phyloP scores from a whole-genome alignment of 2,329 filamentous ascomycete genomes.

The Penicillium sp. region DNA sequence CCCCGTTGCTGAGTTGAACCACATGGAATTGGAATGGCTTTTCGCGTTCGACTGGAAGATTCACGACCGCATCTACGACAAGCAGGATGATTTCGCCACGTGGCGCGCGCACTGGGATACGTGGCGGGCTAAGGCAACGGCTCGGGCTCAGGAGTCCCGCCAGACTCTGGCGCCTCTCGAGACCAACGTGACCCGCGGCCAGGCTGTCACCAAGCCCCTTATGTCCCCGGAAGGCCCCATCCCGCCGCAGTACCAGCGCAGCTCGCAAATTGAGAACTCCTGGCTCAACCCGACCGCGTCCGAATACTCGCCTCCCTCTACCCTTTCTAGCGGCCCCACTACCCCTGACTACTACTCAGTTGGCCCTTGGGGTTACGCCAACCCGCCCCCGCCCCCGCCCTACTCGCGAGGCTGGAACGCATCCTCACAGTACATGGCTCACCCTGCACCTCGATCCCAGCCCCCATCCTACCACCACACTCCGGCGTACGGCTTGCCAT shows the following conservation, averaged over 20 bases:
- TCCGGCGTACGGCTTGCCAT: constrained; percentile 49
- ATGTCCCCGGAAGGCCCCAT: constrained; percentile 51
- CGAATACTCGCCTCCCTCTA: constrained; percentile 54
- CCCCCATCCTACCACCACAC: constrained; percentile 50
- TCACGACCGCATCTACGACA: constrained; percentile 78
- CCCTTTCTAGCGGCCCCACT: constrained; percentile 49
- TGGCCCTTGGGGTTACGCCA: constrained; percentile 45
- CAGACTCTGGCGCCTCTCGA: constrained; percentile 62
- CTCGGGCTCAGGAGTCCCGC: constrained; percentile 48
- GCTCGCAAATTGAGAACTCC: constrained; percentile 50
- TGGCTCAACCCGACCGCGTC: constrained; percentile 51
- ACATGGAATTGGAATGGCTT: constrained; percentile 85
- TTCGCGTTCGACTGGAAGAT: constrained; percentile 78
- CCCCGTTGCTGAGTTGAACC: constrained; percentile 77
- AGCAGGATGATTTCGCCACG: constrained; percentile 65
- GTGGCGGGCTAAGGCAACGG: constrained; percentile 55
- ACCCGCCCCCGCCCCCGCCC: constrained; percentile 42
- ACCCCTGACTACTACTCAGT: constrained; percentile 50
- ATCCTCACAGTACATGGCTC: constrained; percentile 38
- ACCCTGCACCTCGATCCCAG: constrained; percentile 42
- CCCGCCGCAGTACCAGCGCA: constrained; percentile 52
- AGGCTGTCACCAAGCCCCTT: constrained; percentile 49
- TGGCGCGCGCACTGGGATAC: constrained; percentile 68
- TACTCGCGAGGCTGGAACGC: constrained; percentile 44
- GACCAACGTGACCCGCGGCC: constrained; percentile 59